phyloP scores from a whole-genome alignment of 2,329 filamentous ascomycete species.

The Ilyonectria mors-panacis region DNA sequence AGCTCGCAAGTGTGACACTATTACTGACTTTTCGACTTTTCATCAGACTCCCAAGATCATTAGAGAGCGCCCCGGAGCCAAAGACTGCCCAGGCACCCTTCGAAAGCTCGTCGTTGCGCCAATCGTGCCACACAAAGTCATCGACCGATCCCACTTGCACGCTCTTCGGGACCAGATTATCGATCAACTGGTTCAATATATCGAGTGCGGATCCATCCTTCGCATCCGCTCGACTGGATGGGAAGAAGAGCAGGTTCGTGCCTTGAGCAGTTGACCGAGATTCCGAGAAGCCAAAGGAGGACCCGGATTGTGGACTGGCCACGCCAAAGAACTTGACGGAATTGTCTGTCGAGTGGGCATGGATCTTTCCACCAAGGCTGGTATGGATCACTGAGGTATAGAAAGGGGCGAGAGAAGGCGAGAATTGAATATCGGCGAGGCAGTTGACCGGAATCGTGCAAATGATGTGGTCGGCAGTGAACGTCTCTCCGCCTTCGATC shows the following conservation, averaged over 20 bases:
- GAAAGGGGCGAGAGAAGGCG: not conserved
- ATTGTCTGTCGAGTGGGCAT: not conserved
- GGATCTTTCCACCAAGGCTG: constrained; percentile 4
- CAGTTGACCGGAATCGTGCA: not conserved
- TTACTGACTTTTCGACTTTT: not conserved
- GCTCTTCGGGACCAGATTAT: no score
- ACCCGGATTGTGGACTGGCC: no score
- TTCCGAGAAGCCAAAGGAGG: not conserved
- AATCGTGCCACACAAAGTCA: not conserved
- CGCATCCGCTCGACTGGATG: no score
- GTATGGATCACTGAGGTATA: not conserved
- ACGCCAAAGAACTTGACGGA: not conserved
- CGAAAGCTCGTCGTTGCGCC: not conserved
- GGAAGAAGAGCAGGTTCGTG: not conserved
- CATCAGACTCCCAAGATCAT: not conserved
- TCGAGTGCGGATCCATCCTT: no score
- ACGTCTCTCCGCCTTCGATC: not conserved
- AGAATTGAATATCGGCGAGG: not conserved
- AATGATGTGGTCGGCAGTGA: not conserved
- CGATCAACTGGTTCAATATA: no score
- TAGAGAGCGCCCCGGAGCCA: not conserved
- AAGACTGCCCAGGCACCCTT: constrained; percentile 1
- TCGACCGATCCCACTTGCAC: no score
- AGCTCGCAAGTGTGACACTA: not conserved
- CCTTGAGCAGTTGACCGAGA: not conserved